Percentiles rank a stretch among this genome's conserved stretches.
These are phyloP conservation scores for Fusarium sp. DNA, from an alignment of 2,329 filamentous ascomycete species.

Conservation along the genomic window DNA sequence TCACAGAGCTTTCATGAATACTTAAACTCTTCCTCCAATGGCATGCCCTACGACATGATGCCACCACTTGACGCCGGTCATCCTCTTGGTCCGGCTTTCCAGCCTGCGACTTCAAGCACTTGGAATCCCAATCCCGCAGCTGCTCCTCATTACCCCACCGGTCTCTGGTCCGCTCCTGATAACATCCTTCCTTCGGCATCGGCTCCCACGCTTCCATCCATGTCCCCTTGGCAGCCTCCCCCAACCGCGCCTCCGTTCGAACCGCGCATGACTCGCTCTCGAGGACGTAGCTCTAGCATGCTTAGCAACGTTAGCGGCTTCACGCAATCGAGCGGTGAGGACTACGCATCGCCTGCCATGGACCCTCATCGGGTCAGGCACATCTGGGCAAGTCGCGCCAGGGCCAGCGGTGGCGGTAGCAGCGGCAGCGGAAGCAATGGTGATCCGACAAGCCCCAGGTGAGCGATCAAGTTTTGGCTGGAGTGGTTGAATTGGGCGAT, in stretches of 20 bases:
- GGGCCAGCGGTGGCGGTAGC: constrained; percentile 55
- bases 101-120: constrained; percentile 41
- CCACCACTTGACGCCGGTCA: constrained; percentile 40
- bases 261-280: constrained; percentile 56
- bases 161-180: constrained; percentile 55
- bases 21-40: constrained; percentile 50
- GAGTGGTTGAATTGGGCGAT: background rate
- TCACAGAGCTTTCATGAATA: constrained; percentile 51
- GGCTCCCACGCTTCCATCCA: constrained; percentile 50
- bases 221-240: constrained; percentile 54
- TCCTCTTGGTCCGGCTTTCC: constrained; percentile 45
- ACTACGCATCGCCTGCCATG: constrained; percentile 50
- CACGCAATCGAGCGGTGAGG: constrained; percentile 71
- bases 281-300: constrained; percentile 75
- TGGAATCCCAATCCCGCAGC: constrained; percentile 55
- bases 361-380: constrained; percentile 36
- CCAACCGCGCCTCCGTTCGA: constrained; percentile 55
- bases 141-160: constrained; percentile 51
- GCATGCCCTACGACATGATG: constrained; percentile 51
- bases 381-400: constrained; percentile 47
- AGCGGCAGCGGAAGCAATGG: constrained; percentile 64
- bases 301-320: constrained; percentile 76
- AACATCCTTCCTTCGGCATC: constrained; percentile 52
- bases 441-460: constrained; percentile 64
- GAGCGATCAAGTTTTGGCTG: constrained; percentile 18